phyloP scores from a whole-genome alignment of 805 yeast species.

The Wickerhamomyces canadensis region DNA sequence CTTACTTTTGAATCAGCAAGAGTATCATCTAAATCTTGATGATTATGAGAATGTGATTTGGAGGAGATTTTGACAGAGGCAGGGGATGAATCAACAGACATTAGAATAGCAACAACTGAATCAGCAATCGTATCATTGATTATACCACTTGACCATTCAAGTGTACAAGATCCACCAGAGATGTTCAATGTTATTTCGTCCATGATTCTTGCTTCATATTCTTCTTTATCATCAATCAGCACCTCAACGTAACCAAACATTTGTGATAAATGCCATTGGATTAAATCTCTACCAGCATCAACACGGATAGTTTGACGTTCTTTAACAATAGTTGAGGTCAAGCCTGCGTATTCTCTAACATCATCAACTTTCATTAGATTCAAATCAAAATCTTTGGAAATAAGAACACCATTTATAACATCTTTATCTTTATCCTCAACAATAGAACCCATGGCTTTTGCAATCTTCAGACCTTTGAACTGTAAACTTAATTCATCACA shows the following conservation, averaged over 20 bases:
- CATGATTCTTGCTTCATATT: conserved; percentile 54
- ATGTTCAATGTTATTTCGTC: conserved; percentile 50
- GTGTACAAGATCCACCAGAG: conserved; percentile 46
- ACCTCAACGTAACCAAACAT: conserved; percentile 88
- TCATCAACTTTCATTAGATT: conserved; percentile 80
- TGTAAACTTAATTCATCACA: conserved; percentile 74
- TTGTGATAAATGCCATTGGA: conserved; percentile 86
- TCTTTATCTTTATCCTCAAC: conserved; percentile 42
- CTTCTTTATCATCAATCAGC: conserved; percentile 46
- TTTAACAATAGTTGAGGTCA: conserved; percentile 77
- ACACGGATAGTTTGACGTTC: conserved; percentile 77
- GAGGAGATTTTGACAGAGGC: conserved; percentile 89
- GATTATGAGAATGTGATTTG: conserved; percentile 43
- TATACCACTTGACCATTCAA: conserved; percentile 88
- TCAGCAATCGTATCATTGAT: conserved; percentile 94
- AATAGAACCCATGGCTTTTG: conserved; percentile 62
- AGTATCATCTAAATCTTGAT: conserved; percentile 22
- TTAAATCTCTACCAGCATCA: conserved; percentile 73
- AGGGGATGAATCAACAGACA: conserved; percentile 91
- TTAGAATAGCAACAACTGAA: conserved; percentile 80
- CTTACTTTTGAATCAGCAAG: conserved; percentile 30
- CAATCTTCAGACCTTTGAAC: conserved; percentile 79
- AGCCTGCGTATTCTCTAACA: conserved; percentile 80
- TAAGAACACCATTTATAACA: conserved; percentile 75
- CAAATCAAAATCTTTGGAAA: conserved; percentile 86